phyloP scores from a whole-genome alignment of 345 rosid genomes.

The Angophora floribunda region DNA sequence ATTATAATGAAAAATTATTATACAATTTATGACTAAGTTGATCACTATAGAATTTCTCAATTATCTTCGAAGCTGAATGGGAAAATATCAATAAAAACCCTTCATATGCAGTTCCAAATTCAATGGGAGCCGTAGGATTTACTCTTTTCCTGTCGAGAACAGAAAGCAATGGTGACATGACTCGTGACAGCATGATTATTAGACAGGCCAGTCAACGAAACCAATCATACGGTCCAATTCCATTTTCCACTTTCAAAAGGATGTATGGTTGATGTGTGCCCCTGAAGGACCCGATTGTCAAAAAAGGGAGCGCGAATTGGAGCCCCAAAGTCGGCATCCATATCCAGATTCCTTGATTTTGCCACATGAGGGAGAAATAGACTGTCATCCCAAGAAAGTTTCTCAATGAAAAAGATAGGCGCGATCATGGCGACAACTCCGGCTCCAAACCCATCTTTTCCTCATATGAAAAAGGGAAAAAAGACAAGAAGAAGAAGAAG shows the following conservation, averaged over 20 bases:
- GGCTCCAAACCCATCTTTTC: not conserved
- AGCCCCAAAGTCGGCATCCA: not conserved
- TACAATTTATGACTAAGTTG: accelerated
- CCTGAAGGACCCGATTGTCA: not conserved
- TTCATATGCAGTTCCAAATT: not conserved
- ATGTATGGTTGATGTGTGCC: not conserved
- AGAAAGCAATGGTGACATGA: not conserved
- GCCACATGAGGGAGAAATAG: not conserved
- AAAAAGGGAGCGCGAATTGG: not conserved
- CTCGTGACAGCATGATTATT: not conserved
- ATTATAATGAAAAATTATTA: accelerated
- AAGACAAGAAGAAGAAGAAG: not conserved
- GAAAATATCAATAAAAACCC: not conserved
- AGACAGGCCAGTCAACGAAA: not conserved
- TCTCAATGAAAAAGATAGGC: not conserved
- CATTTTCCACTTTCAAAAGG: not conserved
- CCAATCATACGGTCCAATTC: not conserved
- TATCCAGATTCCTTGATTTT: not conserved
- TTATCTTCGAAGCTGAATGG: not conserved
- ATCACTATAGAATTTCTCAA: accelerated
- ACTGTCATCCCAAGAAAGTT: not conserved
- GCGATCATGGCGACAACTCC: not conserved
- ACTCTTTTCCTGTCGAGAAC: not conserved
- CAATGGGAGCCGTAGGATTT: not conserved
- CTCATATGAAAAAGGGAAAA: not conserved